phyloP scores from a whole-genome alignment of 306 rosid species.

The Glycyrrhiza uralensis region DNA sequence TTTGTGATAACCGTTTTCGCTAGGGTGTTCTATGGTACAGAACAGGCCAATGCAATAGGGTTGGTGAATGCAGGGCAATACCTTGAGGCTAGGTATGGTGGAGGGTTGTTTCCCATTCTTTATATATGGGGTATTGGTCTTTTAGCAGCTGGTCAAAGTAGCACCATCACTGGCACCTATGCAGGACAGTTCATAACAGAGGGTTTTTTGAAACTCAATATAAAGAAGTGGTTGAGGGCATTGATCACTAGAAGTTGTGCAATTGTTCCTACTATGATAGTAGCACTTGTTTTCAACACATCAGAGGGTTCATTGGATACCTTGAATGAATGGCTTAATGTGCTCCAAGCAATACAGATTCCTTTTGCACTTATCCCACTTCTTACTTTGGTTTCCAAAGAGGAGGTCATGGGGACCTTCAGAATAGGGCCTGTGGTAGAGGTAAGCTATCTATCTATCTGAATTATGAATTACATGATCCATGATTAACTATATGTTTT shows the following conservation, averaged over 20 bases:
- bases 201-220: conserved; percentile 58
- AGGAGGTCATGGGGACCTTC: conserved; percentile 71
- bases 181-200: conserved; percentile 74
- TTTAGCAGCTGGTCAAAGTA: conserved; percentile 76
- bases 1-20: conserved; percentile 64
- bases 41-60: conserved; percentile 55
- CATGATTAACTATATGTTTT: too few relatives aligned
- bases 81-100: conserved; percentile 63
- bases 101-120: conserved; percentile 61
- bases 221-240: conserved; percentile 74
- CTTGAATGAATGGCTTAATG: conserved; percentile 82
- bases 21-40: conserved; percentile 56
- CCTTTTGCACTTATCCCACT: conserved; percentile 85
- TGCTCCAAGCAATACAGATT: conserved; percentile 54
- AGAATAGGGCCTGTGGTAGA: conserved; percentile 58
- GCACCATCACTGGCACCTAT: conserved; percentile 60
- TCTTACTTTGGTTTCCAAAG: conserved; percentile 70
- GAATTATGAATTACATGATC: not conserved
- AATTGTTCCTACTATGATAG: conserved; percentile 70
- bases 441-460: conserved; percentile 38
- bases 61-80: conserved; percentile 69
- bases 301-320: conserved; percentile 65
- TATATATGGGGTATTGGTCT: conserved; percentile 78
- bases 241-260: conserved; percentile 70
- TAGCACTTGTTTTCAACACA: conserved; percentile 58